Base-by-base conservation (phyloP, 352 stramenopile species). In the Phytopythium kandeliae region DNA sequence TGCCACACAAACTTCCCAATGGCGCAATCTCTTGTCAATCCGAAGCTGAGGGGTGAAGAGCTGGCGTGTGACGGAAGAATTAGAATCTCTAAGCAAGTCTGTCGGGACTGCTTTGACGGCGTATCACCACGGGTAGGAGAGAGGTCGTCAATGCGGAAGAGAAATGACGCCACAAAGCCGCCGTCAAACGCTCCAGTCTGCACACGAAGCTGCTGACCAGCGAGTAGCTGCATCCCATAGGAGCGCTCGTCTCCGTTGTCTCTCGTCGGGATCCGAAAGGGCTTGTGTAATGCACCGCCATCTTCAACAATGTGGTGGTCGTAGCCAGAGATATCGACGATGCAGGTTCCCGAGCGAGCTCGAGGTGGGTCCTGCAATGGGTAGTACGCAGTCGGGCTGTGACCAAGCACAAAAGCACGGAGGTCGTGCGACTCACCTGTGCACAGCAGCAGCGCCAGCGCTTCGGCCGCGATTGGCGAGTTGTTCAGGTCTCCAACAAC, bases 251-350 rank as follows among this genome's bases (percentile, higher is more conserved):
- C 47, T 21, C 60, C 31, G 9, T 11, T 21, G 26, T 16, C 26
- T 3, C 51, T 43, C 11, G 31, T 54, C 0, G 69, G 60, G 53
- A 88, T 77, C 17, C 48, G 51, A 33, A 89, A 91, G 17, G 77
- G 77, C 28, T 91, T 91, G 17, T 62, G 63, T 36, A 86, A 50
- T 8, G 73, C 60, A 31, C 63, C 3, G 26, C 9, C 45, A 38
- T 72, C 77, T 0, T 60, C n/a, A 12, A 12, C 11, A 5, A 50
- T 48, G 48, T 89, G 77, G 36, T 71, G 58, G 3, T 55, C 54
- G 43, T 78, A 43, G 9, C 80, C 71, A 22, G 80, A 91, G 24
- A 74, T 57, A 28, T 91, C 80, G 8, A 83, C 57, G 0, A 89
- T 53, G 46, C 54, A 50, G 30, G 44, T 51, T 7, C 4, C 54